Base-by-base conservation (phyloP, 208 protist species). In the Trypanosoma cruzi region DNA sequence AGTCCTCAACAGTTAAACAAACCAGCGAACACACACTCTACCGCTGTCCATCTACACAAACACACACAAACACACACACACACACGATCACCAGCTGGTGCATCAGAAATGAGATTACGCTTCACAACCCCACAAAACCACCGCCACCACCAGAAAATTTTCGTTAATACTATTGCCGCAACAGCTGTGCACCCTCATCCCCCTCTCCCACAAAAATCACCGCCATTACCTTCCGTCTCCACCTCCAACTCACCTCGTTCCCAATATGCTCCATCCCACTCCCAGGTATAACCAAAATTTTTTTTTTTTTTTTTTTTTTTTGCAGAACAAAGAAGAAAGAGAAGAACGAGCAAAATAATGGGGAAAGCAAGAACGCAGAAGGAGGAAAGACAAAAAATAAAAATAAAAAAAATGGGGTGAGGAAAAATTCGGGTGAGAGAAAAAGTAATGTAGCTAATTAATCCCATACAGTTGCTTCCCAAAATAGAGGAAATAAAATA, bases 401-500 rank as follows among this genome's bases (percentile, higher is more conserved):
- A 32, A 34, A 16, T 32, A 32, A 6, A 50, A n/a, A 49, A 68
- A 48, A 68, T 32, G 28, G 11, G 5, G 54, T 29, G 34, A 5
- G n/a, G 31, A 29, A 3, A 29, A 46, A 52, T 42, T 8, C 31
- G n/a, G 10, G 46, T 34, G 58, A 70, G 73, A 42, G 49, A 68
- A 66, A 73, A 70, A 75, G 75, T 20, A 71, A 71, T 68, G 64
- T 73, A 75, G 68, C 64, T 22, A 8, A 37, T 48, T 34, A 52
- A 70, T 50, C 24, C 18, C n/a, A 34, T 7, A 70, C n/a, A 26
- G 22, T 37, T 28, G 42, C 34, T 28, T 18, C n/a, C 24, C 24
- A 64, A 63, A 40, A 24, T 6, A 71, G 42, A 61, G 66, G 34
- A 50, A 60, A 58, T 61, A 29, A 57, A 71, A 37, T 36, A 63